phyloP scores from a whole-genome alignment of 768 basidiomycete species.

The Boletus subcaerulescens region DNA sequence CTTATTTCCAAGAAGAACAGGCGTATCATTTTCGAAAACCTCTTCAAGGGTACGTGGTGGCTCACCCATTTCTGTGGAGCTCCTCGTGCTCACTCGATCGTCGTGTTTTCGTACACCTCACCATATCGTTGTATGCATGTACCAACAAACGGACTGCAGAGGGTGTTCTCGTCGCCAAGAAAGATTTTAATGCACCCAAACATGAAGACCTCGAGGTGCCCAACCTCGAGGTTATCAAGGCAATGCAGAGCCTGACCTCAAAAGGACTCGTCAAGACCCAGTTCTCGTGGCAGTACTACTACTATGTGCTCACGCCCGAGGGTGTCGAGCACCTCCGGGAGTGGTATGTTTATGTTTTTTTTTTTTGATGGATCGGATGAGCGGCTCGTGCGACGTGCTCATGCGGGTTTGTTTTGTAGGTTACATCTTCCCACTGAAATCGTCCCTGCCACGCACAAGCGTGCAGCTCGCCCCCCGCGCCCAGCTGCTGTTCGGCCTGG shows the following conservation, averaged over 20 bases:
- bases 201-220: slow-evolving; percentile 85
- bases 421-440: slow-evolving; percentile 94
- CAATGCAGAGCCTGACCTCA: slow-evolving; percentile 65
- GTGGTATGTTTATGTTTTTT: slow-evolving; percentile 41
- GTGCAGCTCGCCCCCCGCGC: slow-evolving; percentile 83
- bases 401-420: slow-evolving; percentile 39
- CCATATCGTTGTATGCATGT: too few species aligned
- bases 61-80: background rate
- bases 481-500: slow-evolving; percentile 73
- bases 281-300: slow-evolving; percentile 99
- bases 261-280: slow-evolving; percentile 95
- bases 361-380: background rate
- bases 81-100: background rate
- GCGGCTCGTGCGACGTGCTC: background rate
- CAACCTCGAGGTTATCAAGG: slow-evolving; percentile 70
- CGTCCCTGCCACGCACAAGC: slow-evolving; percentile 97
- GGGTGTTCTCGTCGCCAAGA: slow-evolving; percentile 98
- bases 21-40: slow-evolving; percentile 96
- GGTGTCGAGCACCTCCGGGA: slow-evolving; percentile 97
- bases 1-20: slow-evolving; percentile 95
- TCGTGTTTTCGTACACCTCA: too few species aligned
- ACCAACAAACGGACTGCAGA: slow-evolving; percentile 44
- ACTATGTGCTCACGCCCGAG: slow-evolving; percentile 95
- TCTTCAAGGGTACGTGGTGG: slow-evolving; percentile 89
- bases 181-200: slow-evolving; percentile 96